Conservation (phyloP, 768 basidiomycete genomes). For the Favolaschia claudopus region DNA sequence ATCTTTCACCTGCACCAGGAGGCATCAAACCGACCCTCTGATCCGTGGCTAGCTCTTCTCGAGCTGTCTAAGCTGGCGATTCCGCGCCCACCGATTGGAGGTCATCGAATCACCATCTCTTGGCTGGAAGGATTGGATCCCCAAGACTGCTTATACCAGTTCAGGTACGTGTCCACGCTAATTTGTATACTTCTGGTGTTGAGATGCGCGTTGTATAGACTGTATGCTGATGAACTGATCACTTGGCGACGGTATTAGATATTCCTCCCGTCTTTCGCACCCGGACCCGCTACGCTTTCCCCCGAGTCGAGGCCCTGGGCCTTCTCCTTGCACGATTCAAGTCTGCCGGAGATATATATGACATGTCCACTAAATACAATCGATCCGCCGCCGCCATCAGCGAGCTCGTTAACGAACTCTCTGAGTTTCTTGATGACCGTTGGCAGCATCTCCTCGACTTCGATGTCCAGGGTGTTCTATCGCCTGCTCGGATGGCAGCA, state of each 20-base stretch:
- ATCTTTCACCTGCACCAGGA: too few relatives aligned
- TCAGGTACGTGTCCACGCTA: background rate
- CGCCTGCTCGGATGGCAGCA: constrained; percentile 2
- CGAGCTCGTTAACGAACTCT: constrained; percentile 21
- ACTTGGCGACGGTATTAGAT: constrained; percentile 4
- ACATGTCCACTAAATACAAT: constrained; percentile 20
- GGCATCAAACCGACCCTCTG: too few relatives aligned
- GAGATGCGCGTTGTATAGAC: too few relatives aligned
- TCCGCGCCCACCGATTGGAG: background rate
- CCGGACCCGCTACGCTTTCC: constrained; percentile 1
- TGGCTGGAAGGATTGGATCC: background rate
- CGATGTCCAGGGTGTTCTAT: constrained; percentile 18
- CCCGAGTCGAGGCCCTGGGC: constrained; percentile 22
- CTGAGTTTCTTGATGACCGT: constrained; percentile 14
- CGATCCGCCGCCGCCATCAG: constrained; percentile 27
- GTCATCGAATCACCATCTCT: background rate
- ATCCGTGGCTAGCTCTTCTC: too few relatives aligned
- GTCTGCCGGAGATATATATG: constrained; percentile 21
- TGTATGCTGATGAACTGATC: constrained; percentile 9
- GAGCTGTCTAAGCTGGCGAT: too few relatives aligned
- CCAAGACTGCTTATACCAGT: background rate
- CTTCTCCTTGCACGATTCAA: constrained; percentile 24
- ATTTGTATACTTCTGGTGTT: background rate
- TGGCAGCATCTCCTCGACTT: constrained; percentile 30
- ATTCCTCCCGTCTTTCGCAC: constrained; percentile 22